Base-by-base conservation (phyloP, 2,329 filamentous ascomycete genomes). In the Penicillium vulpinum region DNA sequence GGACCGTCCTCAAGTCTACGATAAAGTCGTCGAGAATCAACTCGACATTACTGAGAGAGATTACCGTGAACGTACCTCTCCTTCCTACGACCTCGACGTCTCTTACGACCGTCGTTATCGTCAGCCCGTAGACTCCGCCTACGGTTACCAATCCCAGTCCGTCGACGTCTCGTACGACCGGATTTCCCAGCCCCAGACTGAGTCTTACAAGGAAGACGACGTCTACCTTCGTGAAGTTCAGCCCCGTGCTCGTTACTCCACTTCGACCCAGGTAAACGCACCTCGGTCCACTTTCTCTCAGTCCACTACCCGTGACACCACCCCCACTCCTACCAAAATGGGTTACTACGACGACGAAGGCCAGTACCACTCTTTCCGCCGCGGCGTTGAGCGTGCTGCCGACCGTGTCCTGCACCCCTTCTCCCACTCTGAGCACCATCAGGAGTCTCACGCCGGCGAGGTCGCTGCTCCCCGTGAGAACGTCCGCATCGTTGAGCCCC, bases 341-440 rank as follows among this genome's bases (percentile, higher is more conserved):
- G 87, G 87, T 82, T 90, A 89, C 81, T 89, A 89, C 86, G 87
- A 89, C 85, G 85, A 89, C 80, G 86, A 89, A 76, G 87, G 87
- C 73, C 83, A 89, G 68, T 89, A 89, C 79, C 87, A 89, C 80
- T 87, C 84, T 67, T 85, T 90, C 82, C 86, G 87, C 78, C 85
- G 87, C 76, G 86, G 86, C 74, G 80, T 89, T 66, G 82, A 86
- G 78, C 81, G 83, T 70, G 86, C 84, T 70, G 85, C 84, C 70
- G 86, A 89, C 72, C 81, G 81, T 68, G 79, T 89, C 75, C 72
- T 85, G 59, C 85, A 88, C 77, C 85, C 85, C 65, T 82, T 86
- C 52, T 55, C 48, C 21, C 54, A 56, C 40, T 51, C 47, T 75
- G 74, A 80, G 67, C 72, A 73, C 60, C 73, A 73, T 60, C 73